Percentiles rank a stretch among this genome's conserved stretches.
These are phyloP conservation scores for Phaseolus coccineus DNA, from an alignment of 331 rosid species.

Conservation along the genomic window DNA sequence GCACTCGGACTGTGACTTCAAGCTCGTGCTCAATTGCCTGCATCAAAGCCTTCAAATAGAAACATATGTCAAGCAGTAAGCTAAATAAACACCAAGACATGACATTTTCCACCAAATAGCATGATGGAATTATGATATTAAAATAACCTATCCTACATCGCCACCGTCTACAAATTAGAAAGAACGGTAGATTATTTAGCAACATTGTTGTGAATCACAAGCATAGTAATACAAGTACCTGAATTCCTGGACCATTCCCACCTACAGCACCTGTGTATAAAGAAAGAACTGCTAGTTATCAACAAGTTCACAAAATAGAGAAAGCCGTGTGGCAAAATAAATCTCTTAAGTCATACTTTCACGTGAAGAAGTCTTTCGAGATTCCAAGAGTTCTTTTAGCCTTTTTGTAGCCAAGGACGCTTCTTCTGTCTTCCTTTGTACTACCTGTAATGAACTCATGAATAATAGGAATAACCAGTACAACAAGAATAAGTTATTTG, in stretches of 20 bases:
- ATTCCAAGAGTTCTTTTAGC: constrained; percentile 90
- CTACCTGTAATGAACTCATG: constrained; percentile 59
- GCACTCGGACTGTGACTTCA: constrained; percentile 89
- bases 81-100: constrained; percentile 7
- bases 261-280: constrained; percentile 55
- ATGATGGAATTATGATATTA: not conserved
- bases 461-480: constrained; percentile 27
- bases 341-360: constrained; percentile 62
- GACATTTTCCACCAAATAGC: not conserved
- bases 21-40: constrained; percentile 92
- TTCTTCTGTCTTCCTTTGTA: constrained; percentile 98
- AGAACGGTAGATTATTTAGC: not conserved
- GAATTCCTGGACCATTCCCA: constrained; percentile 80
- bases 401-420: constrained; percentile 92
- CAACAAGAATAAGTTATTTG: constrained; percentile 21
- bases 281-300: constrained; percentile 10
- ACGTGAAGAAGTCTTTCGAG: constrained; percentile 79
- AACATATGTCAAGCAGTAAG: constrained; percentile 17
- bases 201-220: not conserved
- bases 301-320: not conserved
- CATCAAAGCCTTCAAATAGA: constrained; percentile 77
- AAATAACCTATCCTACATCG: not conserved
- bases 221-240: constrained; percentile 57
- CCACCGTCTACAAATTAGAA: not conserved
- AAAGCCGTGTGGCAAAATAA: constrained; percentile 12